These are phyloP conservation scores for Beauveria rudraprayagi DNA, from an alignment of 2,329 filamentous ascomycete genomes.

Conservation along the genomic window DNA sequence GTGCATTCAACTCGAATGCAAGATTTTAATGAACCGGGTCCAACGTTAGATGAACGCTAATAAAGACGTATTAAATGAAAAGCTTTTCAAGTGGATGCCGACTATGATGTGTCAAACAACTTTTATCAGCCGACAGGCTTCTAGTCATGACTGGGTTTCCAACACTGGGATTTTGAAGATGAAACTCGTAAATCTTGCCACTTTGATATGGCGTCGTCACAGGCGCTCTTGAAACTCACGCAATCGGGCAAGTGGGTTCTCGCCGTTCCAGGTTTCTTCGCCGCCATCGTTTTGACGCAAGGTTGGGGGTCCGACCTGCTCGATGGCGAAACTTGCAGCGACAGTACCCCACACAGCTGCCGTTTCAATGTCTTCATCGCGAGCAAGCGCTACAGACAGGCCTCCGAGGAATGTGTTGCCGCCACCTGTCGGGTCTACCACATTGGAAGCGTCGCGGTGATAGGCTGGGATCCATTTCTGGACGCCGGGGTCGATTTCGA, in stretches of 20 bases:
- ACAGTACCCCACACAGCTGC: slow-evolving; percentile 73
- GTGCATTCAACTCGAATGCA: neutral
- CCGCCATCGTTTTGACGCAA: slow-evolving; percentile 38
- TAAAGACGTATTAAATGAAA: slow-evolving; percentile 8
- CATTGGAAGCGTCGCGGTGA: slow-evolving; percentile 45
- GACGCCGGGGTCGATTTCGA: slow-evolving; percentile 55
- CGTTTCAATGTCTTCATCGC: slow-evolving; percentile 54
- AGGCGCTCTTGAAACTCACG: slow-evolving; percentile 40
- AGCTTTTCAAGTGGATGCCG: slow-evolving; percentile 8
- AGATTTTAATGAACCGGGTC: slow-evolving; percentile 1
- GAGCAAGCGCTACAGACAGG: slow-evolving; percentile 49
- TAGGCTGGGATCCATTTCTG: slow-evolving; percentile 74
- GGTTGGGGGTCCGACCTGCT: slow-evolving; percentile 78
- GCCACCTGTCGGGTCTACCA: slow-evolving; percentile 89
- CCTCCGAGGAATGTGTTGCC: slow-evolving; percentile 79
- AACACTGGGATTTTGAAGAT: neutral
- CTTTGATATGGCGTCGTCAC: slow-evolving; percentile 11
- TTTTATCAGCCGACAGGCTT: neutral
- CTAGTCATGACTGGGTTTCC: neutral
- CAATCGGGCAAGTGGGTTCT: slow-evolving; percentile 43
- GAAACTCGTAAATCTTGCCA: neutral
- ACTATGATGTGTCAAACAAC: slow-evolving; percentile 6
- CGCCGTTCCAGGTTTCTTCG: slow-evolving; percentile 55
- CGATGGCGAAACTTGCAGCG: slow-evolving; percentile 85
- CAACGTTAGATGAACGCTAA: neutral